phyloP scores from a whole-genome alignment of 352 stramenopile genomes.

The Pythium oligandrum region DNA sequence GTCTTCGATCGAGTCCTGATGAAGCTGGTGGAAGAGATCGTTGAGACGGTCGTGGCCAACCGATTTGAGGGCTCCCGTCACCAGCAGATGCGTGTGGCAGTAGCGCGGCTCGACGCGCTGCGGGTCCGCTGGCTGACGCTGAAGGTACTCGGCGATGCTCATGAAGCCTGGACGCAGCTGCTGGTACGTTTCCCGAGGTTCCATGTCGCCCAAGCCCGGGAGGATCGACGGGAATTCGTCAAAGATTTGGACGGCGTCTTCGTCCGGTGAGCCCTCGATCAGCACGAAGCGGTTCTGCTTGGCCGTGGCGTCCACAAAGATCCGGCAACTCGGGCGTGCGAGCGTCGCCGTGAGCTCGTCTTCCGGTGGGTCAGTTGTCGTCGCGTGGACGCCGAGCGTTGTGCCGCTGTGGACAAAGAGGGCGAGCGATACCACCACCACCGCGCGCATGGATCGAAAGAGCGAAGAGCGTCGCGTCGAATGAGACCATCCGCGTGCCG shows the following conservation, averaged over 20 bases:
- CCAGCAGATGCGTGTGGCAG: slow-evolving; percentile 38
- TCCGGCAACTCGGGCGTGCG: slow-evolving; percentile 23
- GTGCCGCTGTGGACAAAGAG: no score
- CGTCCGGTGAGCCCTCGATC: slow-evolving; percentile 30
- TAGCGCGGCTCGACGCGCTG: slow-evolving; percentile 38
- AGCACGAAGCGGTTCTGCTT: slow-evolving; percentile 34
- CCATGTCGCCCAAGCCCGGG: slow-evolving; percentile 12
- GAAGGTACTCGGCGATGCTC: slow-evolving; percentile 29
- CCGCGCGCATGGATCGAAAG: no score
- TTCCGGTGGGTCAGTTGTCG: no score
- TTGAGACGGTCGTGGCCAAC: slow-evolving; percentile 19
- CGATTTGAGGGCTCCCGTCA: slow-evolving; percentile 27
- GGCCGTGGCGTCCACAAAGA: slow-evolving; percentile 36
- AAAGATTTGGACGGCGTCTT: slow-evolving; percentile 26
- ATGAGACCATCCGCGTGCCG: no score
- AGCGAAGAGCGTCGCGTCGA: no score
- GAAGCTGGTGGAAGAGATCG: slow-evolving; percentile 24
- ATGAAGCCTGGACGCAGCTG: slow-evolving; percentile 39
- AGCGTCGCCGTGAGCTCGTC: not conserved
- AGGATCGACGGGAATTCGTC: slow-evolving; percentile 24
- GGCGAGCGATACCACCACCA: no score
- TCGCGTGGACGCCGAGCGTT: no score
- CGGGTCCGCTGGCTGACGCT: slow-evolving; percentile 11
- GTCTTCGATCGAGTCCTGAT: slow-evolving; percentile 41
- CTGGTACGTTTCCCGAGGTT: slow-evolving; percentile 30